Evolutionary conservation across 306 rosid species (phyloP).

Genomic region (Albizia julibrissin): DNA sequence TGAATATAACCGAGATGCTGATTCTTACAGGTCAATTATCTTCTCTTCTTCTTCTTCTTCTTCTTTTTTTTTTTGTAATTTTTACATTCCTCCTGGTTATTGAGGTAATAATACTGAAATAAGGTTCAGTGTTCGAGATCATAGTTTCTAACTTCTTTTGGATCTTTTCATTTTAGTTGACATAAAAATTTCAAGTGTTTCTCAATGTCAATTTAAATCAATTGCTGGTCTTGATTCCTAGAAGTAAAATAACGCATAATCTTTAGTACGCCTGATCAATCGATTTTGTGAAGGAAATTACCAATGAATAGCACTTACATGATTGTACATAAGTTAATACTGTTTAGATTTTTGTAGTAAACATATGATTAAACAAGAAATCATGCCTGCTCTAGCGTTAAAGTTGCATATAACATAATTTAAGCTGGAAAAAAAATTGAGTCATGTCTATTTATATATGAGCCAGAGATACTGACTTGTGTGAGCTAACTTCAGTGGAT

Average conservation of each 20-base stretch:
- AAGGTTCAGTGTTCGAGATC: background rate
- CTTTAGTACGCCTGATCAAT: background rate
- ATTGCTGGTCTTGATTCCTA: slow-evolving; percentile 10
- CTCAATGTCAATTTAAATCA: background rate
- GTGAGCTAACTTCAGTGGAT: background rate
- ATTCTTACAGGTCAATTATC: slow-evolving; percentile 73
- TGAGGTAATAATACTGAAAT: background rate
- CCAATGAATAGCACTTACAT: background rate
- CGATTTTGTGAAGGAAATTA: background rate
- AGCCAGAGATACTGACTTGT: background rate
- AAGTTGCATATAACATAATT: background rate
- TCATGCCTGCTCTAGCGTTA: background rate
- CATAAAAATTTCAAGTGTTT: background rate
- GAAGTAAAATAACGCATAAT: slow-evolving; percentile 3
- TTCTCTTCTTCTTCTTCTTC: background rate
- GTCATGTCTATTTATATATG: background rate
- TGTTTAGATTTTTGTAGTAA: background rate
- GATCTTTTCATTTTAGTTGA: slow-evolving; percentile 5
- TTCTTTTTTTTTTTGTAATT: background rate
- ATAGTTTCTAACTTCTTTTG: background rate
- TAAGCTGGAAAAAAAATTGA: background rate
- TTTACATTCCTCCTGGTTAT: slow-evolving; percentile 7
- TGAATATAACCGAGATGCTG: slow-evolving; percentile 96
- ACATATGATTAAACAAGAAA: background rate
- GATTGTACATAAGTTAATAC: background rate